These are phyloP conservation scores for Cytospora chrysosperma DNA, from an alignment of 2,329 filamentous ascomycete genomes.

Conservation along the genomic window DNA sequence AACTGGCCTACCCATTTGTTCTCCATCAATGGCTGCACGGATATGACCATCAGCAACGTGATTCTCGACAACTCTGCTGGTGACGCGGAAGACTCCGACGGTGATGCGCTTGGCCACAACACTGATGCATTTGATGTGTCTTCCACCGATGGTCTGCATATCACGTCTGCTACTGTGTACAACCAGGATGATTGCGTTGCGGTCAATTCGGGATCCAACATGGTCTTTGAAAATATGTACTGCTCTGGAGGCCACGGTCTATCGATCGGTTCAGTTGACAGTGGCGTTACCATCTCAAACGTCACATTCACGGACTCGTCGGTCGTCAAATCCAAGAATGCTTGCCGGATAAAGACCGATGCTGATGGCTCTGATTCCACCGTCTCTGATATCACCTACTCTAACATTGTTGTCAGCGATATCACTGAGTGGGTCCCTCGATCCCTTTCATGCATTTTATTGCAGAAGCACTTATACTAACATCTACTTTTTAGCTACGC, in stretches of 20 bases:
- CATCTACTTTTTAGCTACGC: conserved; percentile 30
- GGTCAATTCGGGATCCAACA: conserved; percentile 52
- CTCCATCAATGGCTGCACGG: conserved; percentile 38
- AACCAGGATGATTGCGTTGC: conserved; percentile 64
- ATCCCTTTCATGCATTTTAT: too few relatives aligned
- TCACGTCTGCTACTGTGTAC: conserved; percentile 51
- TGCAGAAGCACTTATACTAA: neutral
- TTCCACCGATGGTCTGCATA: conserved; percentile 47
- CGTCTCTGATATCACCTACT: conserved; percentile 27
- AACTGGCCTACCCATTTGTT: conserved; percentile 45
- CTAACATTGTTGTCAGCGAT: conserved; percentile 27
- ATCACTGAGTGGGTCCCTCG: conserved; percentile 22
- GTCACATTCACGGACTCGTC: conserved; percentile 49
- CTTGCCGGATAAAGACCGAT: conserved; percentile 51
- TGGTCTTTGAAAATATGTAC: conserved; percentile 44
- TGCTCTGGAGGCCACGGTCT: conserved; percentile 46
- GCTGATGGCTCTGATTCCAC: conserved; percentile 42
- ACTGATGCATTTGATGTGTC: conserved; percentile 61
- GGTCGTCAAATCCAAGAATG: conserved; percentile 53
- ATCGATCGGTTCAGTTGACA: conserved; percentile 44
- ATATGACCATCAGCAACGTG: conserved; percentile 37
- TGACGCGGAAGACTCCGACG: conserved; percentile 28
- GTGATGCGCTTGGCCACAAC: conserved; percentile 41
- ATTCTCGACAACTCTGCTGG: conserved; percentile 41
- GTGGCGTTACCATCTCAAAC: conserved; percentile 51